phyloP scores from a whole-genome alignment of 352 stramenopile species.

The Phytopythium aichiense region DNA sequence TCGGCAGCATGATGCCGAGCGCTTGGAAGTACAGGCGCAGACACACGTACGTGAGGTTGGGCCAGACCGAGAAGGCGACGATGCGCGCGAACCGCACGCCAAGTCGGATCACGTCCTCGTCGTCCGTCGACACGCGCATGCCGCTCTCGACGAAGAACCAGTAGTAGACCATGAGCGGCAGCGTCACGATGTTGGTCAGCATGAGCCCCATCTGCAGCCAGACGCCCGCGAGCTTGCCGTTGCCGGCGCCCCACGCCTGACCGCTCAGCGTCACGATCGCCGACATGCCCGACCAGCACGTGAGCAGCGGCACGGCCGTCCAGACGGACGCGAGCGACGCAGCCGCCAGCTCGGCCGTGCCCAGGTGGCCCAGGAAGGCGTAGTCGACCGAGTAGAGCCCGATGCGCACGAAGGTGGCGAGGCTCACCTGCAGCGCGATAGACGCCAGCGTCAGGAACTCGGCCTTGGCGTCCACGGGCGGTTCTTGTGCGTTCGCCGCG shows the following conservation, averaged over 20 bases:
- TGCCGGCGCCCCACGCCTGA: constrained; percentile 69
- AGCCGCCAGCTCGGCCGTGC: constrained; percentile 62
- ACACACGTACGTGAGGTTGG: constrained; percentile 72
- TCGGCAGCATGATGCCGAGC: constrained; percentile 75
- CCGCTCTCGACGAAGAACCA: constrained; percentile 48
- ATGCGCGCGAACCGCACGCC: constrained; percentile 74
- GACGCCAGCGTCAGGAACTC: constrained; percentile 67
- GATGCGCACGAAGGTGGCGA: constrained; percentile 74
- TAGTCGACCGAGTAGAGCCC: constrained; percentile 74
- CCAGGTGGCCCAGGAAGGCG: constrained; percentile 73
- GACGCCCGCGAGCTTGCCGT: constrained; percentile 53
- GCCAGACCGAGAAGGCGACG: constrained; percentile 74
- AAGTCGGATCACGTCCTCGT: constrained; percentile 58
- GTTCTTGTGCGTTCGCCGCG: constrained; percentile 13
- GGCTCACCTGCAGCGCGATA: constrained; percentile 78
- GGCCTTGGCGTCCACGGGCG: constrained; percentile 39
- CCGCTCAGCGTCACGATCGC: constrained; percentile 76
- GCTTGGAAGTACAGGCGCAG: constrained; percentile 82
- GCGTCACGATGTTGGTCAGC: constrained; percentile 32
- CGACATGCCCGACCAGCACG: constrained; percentile 64
- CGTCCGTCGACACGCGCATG: constrained; percentile 59
- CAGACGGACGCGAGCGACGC: constrained; percentile 74
- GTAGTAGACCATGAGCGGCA: constrained; percentile 66
- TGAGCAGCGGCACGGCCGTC: constrained; percentile 65
- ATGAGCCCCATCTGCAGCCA: constrained; percentile 76